A percentile compares a stretch with the other conserved stretches of the same genome.
These are phyloP conservation scores for Rhodotorula sp. DNA, from an alignment of 1,284 basidiomycete genomes.

Conservation along the genomic window DNA sequence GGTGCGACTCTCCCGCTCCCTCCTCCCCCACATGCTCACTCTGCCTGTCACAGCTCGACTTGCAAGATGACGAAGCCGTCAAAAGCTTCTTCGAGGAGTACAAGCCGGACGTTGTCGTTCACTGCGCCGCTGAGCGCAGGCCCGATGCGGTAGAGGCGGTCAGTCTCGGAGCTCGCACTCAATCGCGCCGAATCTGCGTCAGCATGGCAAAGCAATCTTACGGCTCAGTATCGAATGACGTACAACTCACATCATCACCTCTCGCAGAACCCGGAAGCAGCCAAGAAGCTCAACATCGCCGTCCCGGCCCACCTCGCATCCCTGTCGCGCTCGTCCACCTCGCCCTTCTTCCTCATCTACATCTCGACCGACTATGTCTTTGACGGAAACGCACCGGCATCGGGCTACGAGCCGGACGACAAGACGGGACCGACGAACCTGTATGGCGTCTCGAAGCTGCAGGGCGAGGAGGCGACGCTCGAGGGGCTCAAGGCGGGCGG, in stretches of 20 bases:
- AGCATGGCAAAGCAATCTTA: too few relatives aligned
- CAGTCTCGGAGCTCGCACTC: slow-evolving; percentile 33
- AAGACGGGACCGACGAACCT: slow-evolving; percentile 71
- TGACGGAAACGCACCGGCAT: slow-evolving; percentile 68
- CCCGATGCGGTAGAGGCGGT: slow-evolving; percentile 81
- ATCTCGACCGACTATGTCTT: slow-evolving; percentile 72
- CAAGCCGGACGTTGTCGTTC: slow-evolving; percentile 74
- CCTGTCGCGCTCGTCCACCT: slow-evolving; percentile 59
- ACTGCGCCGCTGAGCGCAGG: slow-evolving; percentile 79
- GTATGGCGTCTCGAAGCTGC: slow-evolving; percentile 73
- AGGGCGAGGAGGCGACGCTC: slow-evolving; percentile 69
- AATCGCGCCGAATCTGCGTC: too few relatives aligned
- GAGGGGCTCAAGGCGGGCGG: slow-evolving; percentile 53
- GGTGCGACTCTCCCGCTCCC: slow-evolving; percentile 1
- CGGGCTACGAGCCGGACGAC: slow-evolving; percentile 63
- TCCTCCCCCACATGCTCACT: background rate
- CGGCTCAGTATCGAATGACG: background rate
- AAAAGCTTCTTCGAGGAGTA: slow-evolving; percentile 59
- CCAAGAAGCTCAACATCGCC: slow-evolving; percentile 53
- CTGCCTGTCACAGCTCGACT: slow-evolving; percentile 57
- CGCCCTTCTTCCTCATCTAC: slow-evolving; percentile 33
- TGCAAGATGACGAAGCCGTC: slow-evolving; percentile 60
- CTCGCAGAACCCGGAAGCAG: slow-evolving; percentile 64
- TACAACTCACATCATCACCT: background rate
- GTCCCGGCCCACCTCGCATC: slow-evolving; percentile 54